These are phyloP conservation scores for Sonneratia alba DNA, from an alignment of 345 rosid species.

Conservation along the genomic window DNA sequence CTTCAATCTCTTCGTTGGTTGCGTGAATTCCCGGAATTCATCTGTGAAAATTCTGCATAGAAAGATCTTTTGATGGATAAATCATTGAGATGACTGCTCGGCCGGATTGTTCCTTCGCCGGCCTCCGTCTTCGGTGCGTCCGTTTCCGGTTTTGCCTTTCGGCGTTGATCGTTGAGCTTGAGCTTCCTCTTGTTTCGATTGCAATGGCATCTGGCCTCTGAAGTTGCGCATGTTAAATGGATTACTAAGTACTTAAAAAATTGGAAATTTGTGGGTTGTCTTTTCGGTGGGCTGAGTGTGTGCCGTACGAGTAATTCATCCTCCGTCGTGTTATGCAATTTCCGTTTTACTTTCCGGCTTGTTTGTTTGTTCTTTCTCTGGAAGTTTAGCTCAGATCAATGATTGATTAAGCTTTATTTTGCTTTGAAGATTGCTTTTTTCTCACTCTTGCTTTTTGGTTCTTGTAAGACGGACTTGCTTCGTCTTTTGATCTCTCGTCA, in stretches of 20 bases:
- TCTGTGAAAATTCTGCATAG: background rate
- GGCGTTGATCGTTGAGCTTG: background rate
- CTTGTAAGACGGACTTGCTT: background rate
- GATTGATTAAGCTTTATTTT: background rate
- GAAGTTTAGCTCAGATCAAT: background rate
- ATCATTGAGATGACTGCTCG: conserved; percentile 29
- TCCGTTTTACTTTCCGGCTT: background rate
- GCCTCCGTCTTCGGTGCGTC: conserved; percentile 24
- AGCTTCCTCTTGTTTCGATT: background rate
- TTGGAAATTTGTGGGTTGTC: conserved; percentile 12
- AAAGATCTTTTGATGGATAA: conserved; percentile 16
- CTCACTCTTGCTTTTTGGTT: background rate
- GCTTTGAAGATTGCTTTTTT: background rate
- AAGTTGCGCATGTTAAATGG: conserved; percentile 5
- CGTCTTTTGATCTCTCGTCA: background rate
- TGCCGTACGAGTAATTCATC: conserved; percentile 32
- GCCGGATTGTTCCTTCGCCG: conserved; percentile 18
- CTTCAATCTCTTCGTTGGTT: background rate
- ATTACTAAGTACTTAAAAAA: background rate
- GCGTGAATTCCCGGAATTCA: background rate
- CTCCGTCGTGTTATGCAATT: background rate
- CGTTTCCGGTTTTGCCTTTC: conserved; percentile 1
- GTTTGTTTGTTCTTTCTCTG: background rate
- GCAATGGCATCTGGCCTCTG: background rate
- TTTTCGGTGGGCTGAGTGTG: conserved; percentile 20